These are phyloP conservation scores for Coccomyxa sp. DNA, from an alignment of 139 green algal species.

Conservation along the genomic window DNA sequence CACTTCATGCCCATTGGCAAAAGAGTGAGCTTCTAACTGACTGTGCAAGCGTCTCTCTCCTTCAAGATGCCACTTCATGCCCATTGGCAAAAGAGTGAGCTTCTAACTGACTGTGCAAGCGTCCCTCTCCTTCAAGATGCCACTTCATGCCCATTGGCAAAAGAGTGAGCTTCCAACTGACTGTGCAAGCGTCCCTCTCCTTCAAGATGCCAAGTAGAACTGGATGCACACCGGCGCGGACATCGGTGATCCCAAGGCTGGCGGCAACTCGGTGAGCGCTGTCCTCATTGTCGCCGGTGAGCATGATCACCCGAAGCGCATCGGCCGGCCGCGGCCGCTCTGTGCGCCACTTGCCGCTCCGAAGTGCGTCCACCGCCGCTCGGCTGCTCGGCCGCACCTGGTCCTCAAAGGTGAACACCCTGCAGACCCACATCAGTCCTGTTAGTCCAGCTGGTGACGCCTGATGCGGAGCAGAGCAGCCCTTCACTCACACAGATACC, in stretches of 20 bases:
- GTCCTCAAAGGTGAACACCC: slow-evolving; percentile 46
- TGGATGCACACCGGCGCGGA: too few species aligned
- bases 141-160: too few species aligned
- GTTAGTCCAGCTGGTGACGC: background rate
- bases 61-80: too few species aligned
- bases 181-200: background rate
- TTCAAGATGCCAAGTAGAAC: background rate
- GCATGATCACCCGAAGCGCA: slow-evolving; percentile 47
- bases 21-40: too few species aligned
- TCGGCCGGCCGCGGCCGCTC: background rate
- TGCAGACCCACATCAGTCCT: slow-evolving; percentile 1
- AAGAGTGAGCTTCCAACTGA: too few species aligned
- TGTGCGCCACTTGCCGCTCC: slow-evolving; percentile 31
- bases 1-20: too few species aligned
- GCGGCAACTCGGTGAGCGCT: background rate
- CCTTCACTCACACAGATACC: too few species aligned
- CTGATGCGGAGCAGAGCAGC: too few species aligned
- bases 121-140: background rate
- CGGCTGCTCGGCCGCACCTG: slow-evolving; percentile 42
- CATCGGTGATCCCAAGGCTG: too few species aligned
- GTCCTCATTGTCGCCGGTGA: slow-evolving; percentile 38
- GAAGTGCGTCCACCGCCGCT: slow-evolving; percentile 49
- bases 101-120: too few species aligned
- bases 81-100: too few species aligned
- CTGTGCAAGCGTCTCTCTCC: too few species aligned